phyloP scores from a whole-genome alignment of 768 basidiomycete genomes.

The Coprinopsis marcescibilis region DNA sequence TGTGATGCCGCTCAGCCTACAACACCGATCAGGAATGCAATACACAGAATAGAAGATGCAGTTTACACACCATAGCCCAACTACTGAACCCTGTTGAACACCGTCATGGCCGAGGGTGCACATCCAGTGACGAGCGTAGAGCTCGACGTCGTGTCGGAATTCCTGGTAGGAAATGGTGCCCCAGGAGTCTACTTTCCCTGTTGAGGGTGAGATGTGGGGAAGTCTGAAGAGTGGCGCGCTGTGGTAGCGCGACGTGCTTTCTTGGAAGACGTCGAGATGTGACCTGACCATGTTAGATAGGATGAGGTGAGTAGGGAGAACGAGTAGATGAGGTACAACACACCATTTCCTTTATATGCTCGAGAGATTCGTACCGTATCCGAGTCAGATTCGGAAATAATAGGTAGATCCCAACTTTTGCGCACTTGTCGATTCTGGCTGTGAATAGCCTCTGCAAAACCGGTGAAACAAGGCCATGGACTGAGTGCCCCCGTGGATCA shows the following conservation, averaged over 20 bases:
- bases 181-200: constrained; percentile 48
- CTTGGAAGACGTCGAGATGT: constrained; percentile 61
- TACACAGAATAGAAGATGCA: neutral
- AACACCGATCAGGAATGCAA: constrained; percentile 12
- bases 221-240: constrained; percentile 53
- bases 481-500: constrained; percentile 32
- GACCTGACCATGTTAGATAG: constrained; percentile 34
- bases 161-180: constrained; percentile 54
- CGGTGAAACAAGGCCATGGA: constrained; percentile 29
- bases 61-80: constrained; percentile 65
- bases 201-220: constrained; percentile 41
- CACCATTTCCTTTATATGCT: constrained; percentile 17
- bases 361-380: constrained; percentile 19
- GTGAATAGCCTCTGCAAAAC: constrained; percentile 26
- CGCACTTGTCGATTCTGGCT: constrained; percentile 23
- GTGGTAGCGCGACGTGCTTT: constrained; percentile 45
- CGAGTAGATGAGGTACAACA: constrained; percentile 12
- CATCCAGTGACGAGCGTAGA: constrained; percentile 60
- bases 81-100: constrained; percentile 50
- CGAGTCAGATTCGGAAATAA: constrained; percentile 29
- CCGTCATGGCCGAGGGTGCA: constrained; percentile 37
- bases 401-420: constrained; percentile 28
- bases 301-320: constrained; percentile 16
- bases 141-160: constrained; percentile 62
- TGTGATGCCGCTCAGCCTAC: constrained; percentile 67